Percentiles rank a stretch among this genome's conserved stretches.
phyloP scores from a whole-genome alignment of 176 grass and related monocot genomes.

The Miscanthus lutarioriparius region DNA sequence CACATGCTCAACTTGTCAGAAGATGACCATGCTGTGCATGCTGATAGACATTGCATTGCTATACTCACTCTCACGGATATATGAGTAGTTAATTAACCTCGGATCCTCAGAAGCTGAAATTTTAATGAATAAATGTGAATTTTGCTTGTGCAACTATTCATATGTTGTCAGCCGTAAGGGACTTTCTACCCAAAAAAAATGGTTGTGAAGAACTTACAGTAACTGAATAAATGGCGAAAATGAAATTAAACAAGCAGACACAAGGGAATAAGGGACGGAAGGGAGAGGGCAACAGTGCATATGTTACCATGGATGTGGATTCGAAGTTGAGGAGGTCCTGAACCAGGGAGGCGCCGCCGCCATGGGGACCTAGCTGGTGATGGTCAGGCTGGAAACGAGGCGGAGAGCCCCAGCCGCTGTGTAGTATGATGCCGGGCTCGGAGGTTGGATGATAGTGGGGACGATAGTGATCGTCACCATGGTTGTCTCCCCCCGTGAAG shows the following conservation, averaged over 20 bases:
- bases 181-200: neutral
- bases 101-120: too few species aligned
- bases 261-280: neutral
- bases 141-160: neutral
- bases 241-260: neutral
- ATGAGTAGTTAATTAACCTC: too few species aligned
- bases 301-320: conserved; percentile 45
- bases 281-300: neutral
- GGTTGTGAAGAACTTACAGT: neutral
- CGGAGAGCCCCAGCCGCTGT: neutral
- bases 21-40: too few species aligned
- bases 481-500: neutral
- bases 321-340: conserved; percentile 41
- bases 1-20: too few species aligned
- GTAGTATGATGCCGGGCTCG: neutral
- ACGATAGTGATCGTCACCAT: neutral
- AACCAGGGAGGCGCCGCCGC: conserved; percentile 14
- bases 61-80: too few species aligned
- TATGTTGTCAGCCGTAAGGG: neutral
- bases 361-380: conserved; percentile 16
- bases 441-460: conserved; percentile 27
- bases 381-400: neutral
- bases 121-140: too few species aligned
- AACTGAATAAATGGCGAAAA: neutral
- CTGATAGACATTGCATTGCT: too few species aligned